Evolutionary conservation across 2,329 filamentous ascomycete species (phyloP), one percentile per base, ranked within the genome.

Genomic region (Fusarium tupiense): DNA sequence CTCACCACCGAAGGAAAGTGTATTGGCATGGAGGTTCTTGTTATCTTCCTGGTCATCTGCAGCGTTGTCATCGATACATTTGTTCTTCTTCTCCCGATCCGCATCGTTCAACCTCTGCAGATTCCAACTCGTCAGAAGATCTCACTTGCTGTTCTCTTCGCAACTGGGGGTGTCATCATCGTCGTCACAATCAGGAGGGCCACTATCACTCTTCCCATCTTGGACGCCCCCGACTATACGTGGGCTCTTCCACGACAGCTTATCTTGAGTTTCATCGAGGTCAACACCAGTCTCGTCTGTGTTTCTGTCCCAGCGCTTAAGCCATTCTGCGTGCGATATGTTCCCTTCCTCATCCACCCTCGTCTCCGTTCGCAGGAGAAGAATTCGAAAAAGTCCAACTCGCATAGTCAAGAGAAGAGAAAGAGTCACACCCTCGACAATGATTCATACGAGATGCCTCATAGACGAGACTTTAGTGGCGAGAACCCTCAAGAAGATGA

Each of bases 291-390:
- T n/a, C 85, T 89, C 43, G 77, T 85, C 37, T 88, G 86, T 71
- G 85, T 86, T 26, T 86, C 83, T 13, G 81, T 87, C 0, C 86
- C 87, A 0, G 86, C 87, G 0, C 80, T 89, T 11, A 88, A 88
- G 64, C 87, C 87, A 1, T 75, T 87, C 8, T 85, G 86, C 67
- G 82, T 82, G 20, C 82, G 82, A 8, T 79, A 76, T 64, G 62
- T 80, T 2, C 79, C 79, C 19, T 76, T 78, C 43, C 57, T 80
- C 22, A 68, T 80, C 24, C 69, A 71, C 1, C 69, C 77, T 2
- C 76, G 68, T 5, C 77, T 83, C 8, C 75, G 71, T 3, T 69
- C 72, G 46, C 63, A 76, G 26, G 68, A 74, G n/a, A 74, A 74
- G 31, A 64, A 53, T 2, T 72, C 73, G 4, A 69, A 66, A 11